phyloP scores from a whole-genome alignment of 345 rosid genomes.

The Moricandia arvensis region DNA sequence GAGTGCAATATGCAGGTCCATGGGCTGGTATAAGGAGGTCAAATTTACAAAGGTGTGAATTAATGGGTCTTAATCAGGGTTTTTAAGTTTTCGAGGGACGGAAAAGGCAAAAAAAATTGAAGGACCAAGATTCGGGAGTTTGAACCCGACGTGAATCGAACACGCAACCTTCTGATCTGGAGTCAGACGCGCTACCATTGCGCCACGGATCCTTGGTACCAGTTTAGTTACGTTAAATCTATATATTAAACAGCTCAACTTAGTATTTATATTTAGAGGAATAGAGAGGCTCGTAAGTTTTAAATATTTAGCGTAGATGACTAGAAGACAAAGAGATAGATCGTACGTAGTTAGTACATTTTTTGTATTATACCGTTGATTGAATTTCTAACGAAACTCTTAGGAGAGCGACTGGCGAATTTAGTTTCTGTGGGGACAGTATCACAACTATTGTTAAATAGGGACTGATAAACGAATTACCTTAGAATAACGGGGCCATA shows the following conservation, averaged over 20 bases:
- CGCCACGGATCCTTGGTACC: conserved; percentile 88
- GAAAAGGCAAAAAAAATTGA: not conserved
- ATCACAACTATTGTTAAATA: not conserved
- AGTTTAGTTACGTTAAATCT: too few relatives aligned
- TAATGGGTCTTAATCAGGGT: not conserved
- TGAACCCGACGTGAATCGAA: conserved; percentile 97
- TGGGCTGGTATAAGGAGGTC: not conserved
- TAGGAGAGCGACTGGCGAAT: not conserved
- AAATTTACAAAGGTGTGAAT: not conserved
- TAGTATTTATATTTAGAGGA: not conserved
- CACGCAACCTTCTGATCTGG: conserved; percentile 99
- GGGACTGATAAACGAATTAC: not conserved
- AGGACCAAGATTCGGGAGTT: conserved; percentile 24
- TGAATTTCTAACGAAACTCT: not conserved
- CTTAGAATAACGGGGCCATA: not conserved
- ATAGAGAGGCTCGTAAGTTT: not conserved
- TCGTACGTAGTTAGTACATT: not conserved
- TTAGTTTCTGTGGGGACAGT: not conserved
- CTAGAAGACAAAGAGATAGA: not conserved
- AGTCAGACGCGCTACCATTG: conserved; percentile 99
- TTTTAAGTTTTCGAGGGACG: not conserved
- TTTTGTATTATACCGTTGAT: not conserved
- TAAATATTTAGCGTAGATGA: not conserved
- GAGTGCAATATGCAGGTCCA: not conserved
- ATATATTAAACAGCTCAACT: too few relatives aligned